phyloP scores from a whole-genome alignment of 768 basidiomycete genomes.

The Amanita phalloides region DNA sequence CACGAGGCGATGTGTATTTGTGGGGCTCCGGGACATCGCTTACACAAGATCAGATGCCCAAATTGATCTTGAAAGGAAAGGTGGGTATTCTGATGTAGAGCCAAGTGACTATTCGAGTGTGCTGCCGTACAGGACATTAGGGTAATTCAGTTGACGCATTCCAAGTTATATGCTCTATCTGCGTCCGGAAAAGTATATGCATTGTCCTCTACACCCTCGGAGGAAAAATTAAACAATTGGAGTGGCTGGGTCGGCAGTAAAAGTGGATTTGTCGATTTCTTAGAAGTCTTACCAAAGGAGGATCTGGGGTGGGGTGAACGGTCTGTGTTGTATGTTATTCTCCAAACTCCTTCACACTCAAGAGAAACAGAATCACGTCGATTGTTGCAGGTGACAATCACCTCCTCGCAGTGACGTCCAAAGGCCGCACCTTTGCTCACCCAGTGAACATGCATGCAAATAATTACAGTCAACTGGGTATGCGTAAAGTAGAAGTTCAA shows the following conservation, averaged over 20 bases:
- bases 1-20: constrained; percentile 72
- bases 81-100: constrained; percentile 23
- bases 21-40: constrained; percentile 62
- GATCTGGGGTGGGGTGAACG: constrained; percentile 55
- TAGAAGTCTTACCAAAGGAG: constrained; percentile 49
- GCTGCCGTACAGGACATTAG: constrained; percentile 47
- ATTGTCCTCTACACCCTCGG: constrained; percentile 38
- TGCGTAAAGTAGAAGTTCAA: constrained; percentile 49
- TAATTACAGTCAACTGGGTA: constrained; percentile 73
- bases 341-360: neutral
- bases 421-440: constrained; percentile 70
- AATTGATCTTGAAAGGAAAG: constrained; percentile 52
- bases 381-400: constrained; percentile 69
- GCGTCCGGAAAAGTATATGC: constrained; percentile 67
- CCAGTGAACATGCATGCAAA: constrained; percentile 72
- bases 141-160: constrained; percentile 46
- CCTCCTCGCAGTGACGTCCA: constrained; percentile 59
- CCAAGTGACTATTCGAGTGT: neutral
- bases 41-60: constrained; percentile 24
- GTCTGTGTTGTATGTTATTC: constrained; percentile 25
- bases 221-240: constrained; percentile 38
- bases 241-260: constrained; percentile 46
- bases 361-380: constrained; percentile 45
- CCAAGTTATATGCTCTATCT: constrained; percentile 69
- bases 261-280: constrained; percentile 40